Evolutionary conservation across 1,139 yeast genomes (phyloP).

Genomic region (Suhomyces terraborum): DNA sequence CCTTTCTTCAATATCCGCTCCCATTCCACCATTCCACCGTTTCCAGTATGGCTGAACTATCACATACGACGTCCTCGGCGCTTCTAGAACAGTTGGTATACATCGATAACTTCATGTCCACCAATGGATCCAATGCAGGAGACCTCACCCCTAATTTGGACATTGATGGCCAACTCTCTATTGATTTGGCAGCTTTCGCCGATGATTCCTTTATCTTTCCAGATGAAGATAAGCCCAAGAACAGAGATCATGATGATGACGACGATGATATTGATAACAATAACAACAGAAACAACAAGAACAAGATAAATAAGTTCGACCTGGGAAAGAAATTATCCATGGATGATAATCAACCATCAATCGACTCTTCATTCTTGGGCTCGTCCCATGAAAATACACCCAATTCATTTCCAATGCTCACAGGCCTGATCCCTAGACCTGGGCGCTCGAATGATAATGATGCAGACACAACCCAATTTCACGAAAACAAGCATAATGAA

Average conservation of each 20-base stretch:
- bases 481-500: neutral
- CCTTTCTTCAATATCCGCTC: neutral
- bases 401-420: conserved; percentile 5
- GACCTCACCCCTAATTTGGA: conserved; percentile 44
- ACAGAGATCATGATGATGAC: conserved; percentile 21
- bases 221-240: conserved; percentile 68
- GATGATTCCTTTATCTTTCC: conserved; percentile 77
- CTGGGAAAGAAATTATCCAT: conserved; percentile 1
- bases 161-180: conserved; percentile 67
- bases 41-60: conserved; percentile 8
- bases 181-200: conserved; percentile 78
- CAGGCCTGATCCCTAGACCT: neutral
- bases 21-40: neutral
- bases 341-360: conserved; percentile 2
- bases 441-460: neutral
- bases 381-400: conserved; percentile 11
- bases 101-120: conserved; percentile 70
- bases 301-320: neutral
- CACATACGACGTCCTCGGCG: conserved; percentile 56
- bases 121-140: conserved; percentile 37
- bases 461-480: neutral
- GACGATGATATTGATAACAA: neutral
- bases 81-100: conserved; percentile 73
- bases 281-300: neutral
- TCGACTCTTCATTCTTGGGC: conserved; percentile 10